Percentiles rank a stretch among this genome's conserved stretches.
These are phyloP conservation scores for Citrus unshiu DNA, from an alignment of 345 rosid genomes.

Conservation along the genomic window DNA sequence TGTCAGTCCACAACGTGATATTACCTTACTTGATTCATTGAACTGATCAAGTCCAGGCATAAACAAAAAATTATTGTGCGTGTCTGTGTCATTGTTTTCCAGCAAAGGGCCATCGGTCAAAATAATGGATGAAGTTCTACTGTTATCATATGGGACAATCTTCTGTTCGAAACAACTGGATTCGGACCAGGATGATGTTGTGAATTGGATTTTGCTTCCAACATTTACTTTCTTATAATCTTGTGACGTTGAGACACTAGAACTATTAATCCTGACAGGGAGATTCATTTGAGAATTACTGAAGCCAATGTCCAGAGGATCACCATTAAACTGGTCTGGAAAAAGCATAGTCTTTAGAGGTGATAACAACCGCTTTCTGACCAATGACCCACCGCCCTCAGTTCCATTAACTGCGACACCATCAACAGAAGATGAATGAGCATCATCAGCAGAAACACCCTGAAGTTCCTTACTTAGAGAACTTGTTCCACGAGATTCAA, in stretches of 20 bases:
- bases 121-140: slow-evolving; percentile 35
- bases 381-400: slow-evolving; percentile 53
- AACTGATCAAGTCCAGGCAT: slow-evolving; percentile 35
- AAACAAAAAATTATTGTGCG: slow-evolving; percentile 25
- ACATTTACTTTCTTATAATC: slow-evolving; percentile 61
- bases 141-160: slow-evolving; percentile 23
- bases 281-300: slow-evolving; percentile 36
- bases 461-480: slow-evolving; percentile 25
- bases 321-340: slow-evolving; percentile 51
- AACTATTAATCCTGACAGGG: slow-evolving; percentile 25
- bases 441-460: slow-evolving; percentile 29
- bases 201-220: slow-evolving; percentile 33
- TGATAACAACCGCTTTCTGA: slow-evolving; percentile 70
- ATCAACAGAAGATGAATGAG: slow-evolving; percentile 26
- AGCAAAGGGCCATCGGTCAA: slow-evolving; percentile 79
- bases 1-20: slow-evolving; percentile 40
- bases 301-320: slow-evolving; percentile 52
- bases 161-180: slow-evolving; percentile 48
- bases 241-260: slow-evolving; percentile 29
- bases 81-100: slow-evolving; percentile 30
- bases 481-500: slow-evolving; percentile 46
- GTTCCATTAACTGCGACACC: slow-evolving; percentile 29
- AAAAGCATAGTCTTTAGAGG: slow-evolving; percentile 58
- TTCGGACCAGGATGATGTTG: slow-evolving; percentile 32
- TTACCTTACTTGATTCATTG: slow-evolving; percentile 30